phyloP scores from a whole-genome alignment of 2,329 filamentous ascomycete species.

The Cordyceps tenuipes region DNA sequence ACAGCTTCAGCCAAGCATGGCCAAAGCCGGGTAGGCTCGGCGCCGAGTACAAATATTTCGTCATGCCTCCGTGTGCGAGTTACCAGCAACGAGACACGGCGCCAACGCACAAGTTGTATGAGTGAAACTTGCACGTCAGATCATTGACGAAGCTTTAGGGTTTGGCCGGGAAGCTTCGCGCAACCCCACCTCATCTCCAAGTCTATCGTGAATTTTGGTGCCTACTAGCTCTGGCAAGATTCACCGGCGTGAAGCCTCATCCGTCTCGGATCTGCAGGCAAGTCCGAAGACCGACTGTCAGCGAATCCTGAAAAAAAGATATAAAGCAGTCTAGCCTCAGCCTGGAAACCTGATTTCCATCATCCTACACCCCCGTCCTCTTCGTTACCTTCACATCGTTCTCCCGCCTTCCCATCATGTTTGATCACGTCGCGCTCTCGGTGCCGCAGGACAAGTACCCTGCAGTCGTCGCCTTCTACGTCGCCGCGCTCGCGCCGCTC shows the following conservation, averaged over 20 bases:
- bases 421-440: conserved; percentile 12
- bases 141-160: not conserved
- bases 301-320: not conserved
- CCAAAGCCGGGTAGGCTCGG: no score
- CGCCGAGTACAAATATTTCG: no score
- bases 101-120: no score
- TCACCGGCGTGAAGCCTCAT: not conserved
- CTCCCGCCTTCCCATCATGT: not conserved
- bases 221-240: not conserved
- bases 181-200: not conserved
- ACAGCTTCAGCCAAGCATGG: no score
- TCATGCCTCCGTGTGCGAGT: no score
- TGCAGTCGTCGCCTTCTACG: conserved; percentile 9
- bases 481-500: conserved; percentile 7
- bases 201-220: not conserved
- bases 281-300: not conserved
- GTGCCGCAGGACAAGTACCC: conserved; percentile 9
- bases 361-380: not conserved
- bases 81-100: no score
- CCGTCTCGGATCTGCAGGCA: not conserved
- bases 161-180: not conserved
- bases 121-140: not conserved
- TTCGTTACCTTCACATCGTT: not conserved
- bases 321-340: not conserved
- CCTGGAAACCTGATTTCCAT: not conserved